Evolutionary conservation across 257 asterid species (phyloP).

Genomic region (Forsythia suspensa): DNA sequence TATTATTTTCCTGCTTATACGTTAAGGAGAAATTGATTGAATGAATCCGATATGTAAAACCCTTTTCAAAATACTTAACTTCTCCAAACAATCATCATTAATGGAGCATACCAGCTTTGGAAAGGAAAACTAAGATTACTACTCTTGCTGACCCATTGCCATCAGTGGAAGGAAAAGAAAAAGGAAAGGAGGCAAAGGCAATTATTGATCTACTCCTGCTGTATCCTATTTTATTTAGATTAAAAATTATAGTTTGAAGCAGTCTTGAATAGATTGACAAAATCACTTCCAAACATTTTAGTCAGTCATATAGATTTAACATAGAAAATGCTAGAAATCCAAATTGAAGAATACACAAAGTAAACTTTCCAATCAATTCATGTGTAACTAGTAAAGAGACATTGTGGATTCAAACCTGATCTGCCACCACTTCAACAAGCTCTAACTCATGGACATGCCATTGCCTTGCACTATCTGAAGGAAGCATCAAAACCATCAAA

Average conservation of each 20-base stretch:
- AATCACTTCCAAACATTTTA: not conserved
- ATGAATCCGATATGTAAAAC: not conserved
- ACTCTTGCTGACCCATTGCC: not conserved
- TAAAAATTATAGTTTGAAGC: not conserved
- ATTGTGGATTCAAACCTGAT: constrained; percentile 59
- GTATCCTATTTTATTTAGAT: constrained; percentile 11
- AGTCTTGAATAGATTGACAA: constrained; percentile 4
- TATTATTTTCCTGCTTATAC: not conserved
- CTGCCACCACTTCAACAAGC: constrained; percentile 99
- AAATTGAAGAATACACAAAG: not conserved
- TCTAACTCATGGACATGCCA: constrained; percentile 97
- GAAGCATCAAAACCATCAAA: constrained; percentile 96
- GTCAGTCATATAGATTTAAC: not conserved
- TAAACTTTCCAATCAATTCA: not conserved
- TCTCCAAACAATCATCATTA: not conserved
- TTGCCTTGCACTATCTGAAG: constrained; percentile 92
- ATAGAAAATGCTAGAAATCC: not conserved
- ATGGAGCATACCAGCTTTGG: not conserved
- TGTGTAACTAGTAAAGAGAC: constrained; percentile 17
- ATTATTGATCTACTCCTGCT: not conserved
- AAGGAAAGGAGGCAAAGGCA: not conserved
- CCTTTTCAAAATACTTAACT: not conserved
- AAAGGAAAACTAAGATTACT: not conserved
- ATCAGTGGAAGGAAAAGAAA: not conserved
- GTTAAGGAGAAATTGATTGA: not conserved